Percentiles rank a stretch among this genome's conserved stretches.
phyloP scores from a whole-genome alignment of 208 protist genomes.

The Giardia muris region DNA sequence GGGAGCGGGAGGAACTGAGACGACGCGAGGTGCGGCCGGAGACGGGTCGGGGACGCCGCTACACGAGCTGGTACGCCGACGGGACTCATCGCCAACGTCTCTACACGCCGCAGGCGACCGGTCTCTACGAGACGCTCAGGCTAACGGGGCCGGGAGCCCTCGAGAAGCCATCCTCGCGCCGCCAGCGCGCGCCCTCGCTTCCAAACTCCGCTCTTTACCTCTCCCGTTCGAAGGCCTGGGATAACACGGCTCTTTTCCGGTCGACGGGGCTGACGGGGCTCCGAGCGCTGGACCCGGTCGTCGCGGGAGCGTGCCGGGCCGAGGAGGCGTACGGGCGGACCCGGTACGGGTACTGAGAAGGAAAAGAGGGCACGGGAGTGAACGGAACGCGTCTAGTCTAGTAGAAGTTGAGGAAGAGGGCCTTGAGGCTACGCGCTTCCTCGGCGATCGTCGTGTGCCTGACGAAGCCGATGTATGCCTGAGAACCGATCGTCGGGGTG shows the following conservation, averaged over 20 bases:
- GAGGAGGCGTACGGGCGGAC: neutral
- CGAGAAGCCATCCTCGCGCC: neutral
- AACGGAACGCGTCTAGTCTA: too few species aligned
- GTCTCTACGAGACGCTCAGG: neutral
- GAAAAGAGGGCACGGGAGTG: too few species aligned
- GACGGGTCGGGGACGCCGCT: neutral
- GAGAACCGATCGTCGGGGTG: neutral
- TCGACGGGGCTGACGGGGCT: neutral
- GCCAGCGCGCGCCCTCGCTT: neutral
- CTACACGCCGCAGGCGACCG: neutral
- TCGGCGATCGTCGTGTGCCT: neutral
- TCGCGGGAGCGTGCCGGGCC: neutral
- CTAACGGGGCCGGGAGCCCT: neutral
- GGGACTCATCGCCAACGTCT: neutral
- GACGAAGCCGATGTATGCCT: neutral
- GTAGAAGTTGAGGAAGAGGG: slow-evolving; percentile 14
- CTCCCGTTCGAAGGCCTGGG: neutral
- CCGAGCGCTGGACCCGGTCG: neutral
- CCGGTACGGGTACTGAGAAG: too few species aligned
- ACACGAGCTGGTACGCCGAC: neutral
- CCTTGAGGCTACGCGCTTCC: neutral
- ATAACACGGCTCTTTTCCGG: neutral
- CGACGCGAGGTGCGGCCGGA: neutral
- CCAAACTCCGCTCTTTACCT: neutral
- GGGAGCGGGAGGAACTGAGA: neutral